A percentile compares a stretch with the other conserved stretches of the same genome.
Evolutionary conservation across 768 basidiomycete genomes (phyloP).

Genomic region (Boletus sp.): DNA sequence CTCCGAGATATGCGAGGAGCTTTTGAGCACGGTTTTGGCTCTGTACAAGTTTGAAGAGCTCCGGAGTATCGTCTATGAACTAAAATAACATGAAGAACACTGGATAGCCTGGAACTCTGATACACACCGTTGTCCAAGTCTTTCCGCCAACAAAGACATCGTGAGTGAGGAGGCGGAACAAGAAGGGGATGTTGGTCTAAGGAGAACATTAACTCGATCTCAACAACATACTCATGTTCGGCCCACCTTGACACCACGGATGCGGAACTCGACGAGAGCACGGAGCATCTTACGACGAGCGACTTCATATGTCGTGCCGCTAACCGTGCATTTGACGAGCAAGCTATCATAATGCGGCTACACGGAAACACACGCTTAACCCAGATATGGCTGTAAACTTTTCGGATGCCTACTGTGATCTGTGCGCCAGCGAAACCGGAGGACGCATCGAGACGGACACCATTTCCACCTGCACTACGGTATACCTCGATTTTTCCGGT

Average conservation of each 20-base stretch:
- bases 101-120: neutral
- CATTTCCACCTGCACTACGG: conserved; percentile 97
- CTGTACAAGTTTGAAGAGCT: conserved; percentile 97
- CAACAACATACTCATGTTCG: neutral
- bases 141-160: conserved; percentile 94
- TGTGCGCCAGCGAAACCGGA: conserved; percentile 99
- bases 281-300: conserved; percentile 99
- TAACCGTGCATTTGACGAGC: conserved; percentile 94
- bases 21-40: conserved; percentile 99
- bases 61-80: conserved; percentile 99
- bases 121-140: conserved; percentile 91
- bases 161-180: conserved; percentile 96
- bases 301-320: conserved; percentile 97
- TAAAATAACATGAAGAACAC: conserved; percentile 30
- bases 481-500: conserved; percentile 99
- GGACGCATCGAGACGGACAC: conserved; percentile 93
- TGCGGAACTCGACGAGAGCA: conserved; percentile 99
- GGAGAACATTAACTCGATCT: neutral
- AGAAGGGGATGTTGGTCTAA: conserved; percentile 98
- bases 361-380: neutral
- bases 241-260: conserved; percentile 91
- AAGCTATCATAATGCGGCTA: conserved; percentile 98
- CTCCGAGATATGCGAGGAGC: conserved; percentile 93
- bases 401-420: conserved; percentile 72
- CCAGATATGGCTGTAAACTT: neutral